phyloP scores from a whole-genome alignment of 176 grass and related monocot species.

The Puccinellia tenuiflora region DNA sequence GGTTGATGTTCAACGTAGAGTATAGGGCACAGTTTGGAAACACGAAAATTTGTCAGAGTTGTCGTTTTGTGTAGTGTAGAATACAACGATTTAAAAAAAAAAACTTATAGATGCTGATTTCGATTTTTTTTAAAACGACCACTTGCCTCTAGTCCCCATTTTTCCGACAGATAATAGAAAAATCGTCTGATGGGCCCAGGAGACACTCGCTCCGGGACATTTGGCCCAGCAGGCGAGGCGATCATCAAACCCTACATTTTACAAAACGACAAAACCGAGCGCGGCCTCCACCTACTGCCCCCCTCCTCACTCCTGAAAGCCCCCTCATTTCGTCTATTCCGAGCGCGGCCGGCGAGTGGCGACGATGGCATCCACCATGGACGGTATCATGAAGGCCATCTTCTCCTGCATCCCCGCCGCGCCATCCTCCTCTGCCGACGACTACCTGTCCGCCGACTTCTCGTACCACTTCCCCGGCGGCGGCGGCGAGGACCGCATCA shows the following conservation, averaged over 20 bases:
- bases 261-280: not conserved
- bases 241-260: not conserved
- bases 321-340: not conserved
- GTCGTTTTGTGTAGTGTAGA: too few relatives aligned
- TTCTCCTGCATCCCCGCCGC: not conserved
- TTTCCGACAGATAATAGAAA: not conserved
- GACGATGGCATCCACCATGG: not conserved
- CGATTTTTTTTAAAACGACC: too few relatives aligned
- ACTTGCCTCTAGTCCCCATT: too few relatives aligned
- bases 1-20: not conserved
- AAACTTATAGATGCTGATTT: too few relatives aligned
- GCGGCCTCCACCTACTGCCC: not conserved
- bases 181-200: not conserved
- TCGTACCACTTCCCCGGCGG: not conserved
- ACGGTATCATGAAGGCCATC: not conserved
- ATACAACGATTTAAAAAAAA: too few relatives aligned
- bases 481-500: constrained; percentile 25
- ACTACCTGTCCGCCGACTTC: not conserved
- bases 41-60: too few relatives aligned
- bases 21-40: too few relatives aligned
- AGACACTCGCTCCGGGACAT: not conserved
- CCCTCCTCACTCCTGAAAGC: not conserved
- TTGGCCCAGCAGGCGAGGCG: not conserved
- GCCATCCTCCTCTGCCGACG: not conserved
- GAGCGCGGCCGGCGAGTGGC: not conserved